A percentile compares a stretch with the other conserved stretches of the same genome.
Evolutionary conservation across 352 stramenopile species (phyloP).

Genomic region (Albugo candida): DNA sequence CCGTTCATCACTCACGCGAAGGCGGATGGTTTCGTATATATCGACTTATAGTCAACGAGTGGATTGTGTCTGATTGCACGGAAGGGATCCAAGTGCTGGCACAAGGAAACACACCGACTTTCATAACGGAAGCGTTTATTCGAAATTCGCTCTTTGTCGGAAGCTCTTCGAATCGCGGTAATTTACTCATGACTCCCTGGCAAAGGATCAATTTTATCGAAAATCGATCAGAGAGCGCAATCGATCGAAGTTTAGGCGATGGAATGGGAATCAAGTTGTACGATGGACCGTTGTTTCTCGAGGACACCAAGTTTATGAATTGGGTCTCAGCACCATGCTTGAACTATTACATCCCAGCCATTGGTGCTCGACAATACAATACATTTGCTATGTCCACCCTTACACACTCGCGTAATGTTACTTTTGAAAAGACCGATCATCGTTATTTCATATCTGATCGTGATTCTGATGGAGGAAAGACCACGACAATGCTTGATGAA

Average conservation of each 20-base stretch:
- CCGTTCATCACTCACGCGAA: slow-evolving; percentile 17
- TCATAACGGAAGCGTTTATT: slow-evolving; percentile 13
- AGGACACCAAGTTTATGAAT: slow-evolving; percentile 15
- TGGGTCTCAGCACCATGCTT: slow-evolving; percentile 21
- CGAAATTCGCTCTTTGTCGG: slow-evolving; percentile 20
- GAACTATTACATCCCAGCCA: slow-evolving; percentile 17
- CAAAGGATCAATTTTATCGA: slow-evolving; percentile 21
- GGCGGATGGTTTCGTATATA: slow-evolving; percentile 19
- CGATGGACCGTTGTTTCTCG: slow-evolving; percentile 15
- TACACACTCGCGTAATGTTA: slow-evolving; percentile 7
- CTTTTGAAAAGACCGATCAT: slow-evolving; percentile 13
- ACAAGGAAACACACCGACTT: slow-evolving; percentile 12
- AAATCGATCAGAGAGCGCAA: slow-evolving; percentile 14
- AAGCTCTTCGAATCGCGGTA: slow-evolving; percentile 18
- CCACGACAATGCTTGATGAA: slow-evolving; percentile 13
- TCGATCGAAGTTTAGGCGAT: slow-evolving; percentile 12
- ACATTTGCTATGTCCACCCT: slow-evolving; percentile 16
- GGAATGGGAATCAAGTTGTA: slow-evolving; percentile 20
- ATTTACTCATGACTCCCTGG: slow-evolving; percentile 12
- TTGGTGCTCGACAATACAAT: slow-evolving; percentile 18
- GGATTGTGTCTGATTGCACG: slow-evolving; percentile 16
- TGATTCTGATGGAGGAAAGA: slow-evolving; percentile 14
- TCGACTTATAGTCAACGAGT: slow-evolving; percentile 13
- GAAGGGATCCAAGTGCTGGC: slow-evolving; percentile 20
- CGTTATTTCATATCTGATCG: slow-evolving; percentile 12